Conservation (phyloP, 495 filamentous ascomycete species). For the Delitschia confertaspora region DNA sequence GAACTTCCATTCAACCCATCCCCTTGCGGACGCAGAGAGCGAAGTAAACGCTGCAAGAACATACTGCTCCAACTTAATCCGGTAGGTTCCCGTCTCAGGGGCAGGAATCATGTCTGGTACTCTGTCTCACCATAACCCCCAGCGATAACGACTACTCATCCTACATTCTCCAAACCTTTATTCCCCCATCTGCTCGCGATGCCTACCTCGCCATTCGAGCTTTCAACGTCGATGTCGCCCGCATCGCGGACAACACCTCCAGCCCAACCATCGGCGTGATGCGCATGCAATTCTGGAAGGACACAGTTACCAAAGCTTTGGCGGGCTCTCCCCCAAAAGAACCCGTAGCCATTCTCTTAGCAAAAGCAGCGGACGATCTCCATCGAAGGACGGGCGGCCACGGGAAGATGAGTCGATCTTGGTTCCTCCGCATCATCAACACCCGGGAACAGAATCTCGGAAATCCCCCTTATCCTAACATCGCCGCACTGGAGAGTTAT, state of each 20-base stretch:
- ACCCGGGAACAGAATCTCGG: conserved; percentile 75
- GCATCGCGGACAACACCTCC: conserved; percentile 78
- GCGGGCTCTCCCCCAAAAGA: conserved; percentile 73
- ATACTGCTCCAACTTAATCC: conserved; percentile 34
- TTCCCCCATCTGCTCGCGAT: conserved; percentile 60
- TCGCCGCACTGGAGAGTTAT: conserved; percentile 73
- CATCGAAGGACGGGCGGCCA: conserved; percentile 45
- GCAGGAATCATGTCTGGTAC: conserved; percentile 6
- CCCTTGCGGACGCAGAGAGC: no score
- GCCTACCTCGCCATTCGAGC: conserved; percentile 87
- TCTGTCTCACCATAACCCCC: conserved; percentile 13
- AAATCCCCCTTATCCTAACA: conserved; percentile 66
- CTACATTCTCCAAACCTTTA: conserved; percentile 74
- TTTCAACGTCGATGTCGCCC: conserved; percentile 82
- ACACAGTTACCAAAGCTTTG: conserved; percentile 65
- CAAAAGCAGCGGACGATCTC: conserved; percentile 57
- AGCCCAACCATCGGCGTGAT: conserved; percentile 71
- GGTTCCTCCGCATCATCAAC: conserved; percentile 68
- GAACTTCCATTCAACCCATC: no score
- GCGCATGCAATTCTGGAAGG: conserved; percentile 92
- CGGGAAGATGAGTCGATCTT: conserved; percentile 61
- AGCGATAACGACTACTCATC: conserved; percentile 82
- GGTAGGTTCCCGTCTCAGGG: conserved; percentile 35
- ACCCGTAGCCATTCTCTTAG: conserved; percentile 77
- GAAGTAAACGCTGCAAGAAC: conserved; percentile 14